Evolutionary conservation across 1,284 basidiomycete genomes (phyloP).

Genomic region (Cutaneotrichosporon cyanovorans): DNA sequence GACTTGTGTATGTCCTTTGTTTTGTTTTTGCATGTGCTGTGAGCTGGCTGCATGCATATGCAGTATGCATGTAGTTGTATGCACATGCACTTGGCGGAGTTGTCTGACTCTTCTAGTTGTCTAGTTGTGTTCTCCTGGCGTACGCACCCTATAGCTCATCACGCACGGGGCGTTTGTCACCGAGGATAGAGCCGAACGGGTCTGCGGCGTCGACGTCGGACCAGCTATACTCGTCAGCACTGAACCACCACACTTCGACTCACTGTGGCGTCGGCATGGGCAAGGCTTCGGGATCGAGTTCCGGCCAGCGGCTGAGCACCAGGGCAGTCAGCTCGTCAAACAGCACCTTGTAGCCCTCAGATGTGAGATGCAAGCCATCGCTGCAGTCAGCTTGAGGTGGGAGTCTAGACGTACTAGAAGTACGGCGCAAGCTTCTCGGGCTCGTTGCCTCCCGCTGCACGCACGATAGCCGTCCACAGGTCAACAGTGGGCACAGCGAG

Average conservation of each 20-base stretch:
- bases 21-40: no score
- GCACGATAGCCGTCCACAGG: conserved; percentile 60
- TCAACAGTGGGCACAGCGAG: conserved; percentile 59
- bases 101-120: no score
- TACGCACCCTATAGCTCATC: no score
- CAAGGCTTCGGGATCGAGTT: conserved; percentile 51
- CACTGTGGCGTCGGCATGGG: conserved; percentile 35
- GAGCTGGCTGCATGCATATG: no score
- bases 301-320: conserved; percentile 56
- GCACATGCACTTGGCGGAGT: no score
- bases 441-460: conserved; percentile 55
- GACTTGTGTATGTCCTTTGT: no score
- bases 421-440: conserved; percentile 46
- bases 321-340: conserved; percentile 57
- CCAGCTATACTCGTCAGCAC: conserved; percentile 1
- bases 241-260: conserved; percentile 6
- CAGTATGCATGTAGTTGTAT: no score
- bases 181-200: background rate
- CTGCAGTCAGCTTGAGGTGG: conserved; percentile 11
- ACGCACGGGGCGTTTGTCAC: no score
- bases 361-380: conserved; percentile 73
- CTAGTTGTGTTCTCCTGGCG: no score
- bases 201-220: background rate
- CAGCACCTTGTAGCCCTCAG: conserved; percentile 63
- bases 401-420: conserved; percentile 30